A percentile compares a stretch with the other conserved stretches of the same genome.
These are phyloP conservation scores for Trametes sp. DNA, from an alignment of 1,284 basidiomycete species.

Conservation along the genomic window DNA sequence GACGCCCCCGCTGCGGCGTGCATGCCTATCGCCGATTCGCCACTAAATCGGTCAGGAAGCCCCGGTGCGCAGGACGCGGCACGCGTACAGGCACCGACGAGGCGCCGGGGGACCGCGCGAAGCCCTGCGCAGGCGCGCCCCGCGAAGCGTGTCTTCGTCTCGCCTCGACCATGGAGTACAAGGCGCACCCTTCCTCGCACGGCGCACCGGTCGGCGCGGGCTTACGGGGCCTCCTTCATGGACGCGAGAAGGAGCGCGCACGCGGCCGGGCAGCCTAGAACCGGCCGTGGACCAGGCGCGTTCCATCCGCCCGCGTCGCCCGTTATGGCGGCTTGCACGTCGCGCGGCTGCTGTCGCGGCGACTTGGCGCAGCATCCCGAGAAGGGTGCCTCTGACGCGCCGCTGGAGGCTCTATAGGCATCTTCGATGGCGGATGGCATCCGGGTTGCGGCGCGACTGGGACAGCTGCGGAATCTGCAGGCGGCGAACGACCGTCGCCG, in stretches of 20 bases:
- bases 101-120: slow-evolving; percentile 13
- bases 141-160: slow-evolving; percentile 21
- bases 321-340: slow-evolving; percentile 1
- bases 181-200: slow-evolving; percentile 1
- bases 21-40: slow-evolving; percentile 32
- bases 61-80: slow-evolving; percentile 3
- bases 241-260: slow-evolving; percentile 21
- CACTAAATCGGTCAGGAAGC: slow-evolving; percentile 15
- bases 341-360: slow-evolving; percentile 18
- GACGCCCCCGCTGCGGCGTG: slow-evolving; percentile 17
- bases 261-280: slow-evolving; percentile 3
- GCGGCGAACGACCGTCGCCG: slow-evolving; percentile 1
- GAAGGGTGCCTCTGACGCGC: background rate
- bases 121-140: slow-evolving; percentile 14
- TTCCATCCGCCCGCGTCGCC: background rate
- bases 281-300: slow-evolving; percentile 3
- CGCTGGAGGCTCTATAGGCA: background rate
- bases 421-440: background rate
- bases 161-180: background rate
- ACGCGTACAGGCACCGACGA: slow-evolving; percentile 24
- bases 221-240: slow-evolving; percentile 23
- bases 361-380: slow-evolving; percentile 17
- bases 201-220: slow-evolving; percentile 22
- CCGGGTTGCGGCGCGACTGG: background rate
- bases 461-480: background rate